Base-by-base conservation (phyloP, 331 rosid genomes). In the Spiraea crenata region DNA sequence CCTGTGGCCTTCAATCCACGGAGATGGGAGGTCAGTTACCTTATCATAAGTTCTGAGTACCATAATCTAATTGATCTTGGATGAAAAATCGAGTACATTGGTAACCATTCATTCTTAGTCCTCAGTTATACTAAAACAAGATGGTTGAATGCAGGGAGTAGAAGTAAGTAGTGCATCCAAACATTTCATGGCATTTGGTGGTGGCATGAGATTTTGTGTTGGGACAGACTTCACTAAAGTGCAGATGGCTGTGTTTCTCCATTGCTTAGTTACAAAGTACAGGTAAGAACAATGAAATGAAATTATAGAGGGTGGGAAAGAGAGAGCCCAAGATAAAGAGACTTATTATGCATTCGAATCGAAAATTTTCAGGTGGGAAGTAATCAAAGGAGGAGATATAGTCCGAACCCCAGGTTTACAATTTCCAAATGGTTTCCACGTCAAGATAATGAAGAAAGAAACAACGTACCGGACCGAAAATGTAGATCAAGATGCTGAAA, bases 101-200 rank as follows among this genome's bases (percentile, higher is more conserved):
- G 6, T 6, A 12, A 71, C 12, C 45, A 59, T 25, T 15, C 7
- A 46, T 46, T 57, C 38, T 44, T 25, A 49, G 63, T 42, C 35
- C 51, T 71, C 17, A 25, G 8, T 46, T 61, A 47, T 68, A 46
- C 56, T 49, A 16, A 5, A 15, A 25, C 31, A 59, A 3, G 46
- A 59, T 49, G 46, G 58, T 47, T 60, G 65, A 49, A 39, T 63
- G 49, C 77, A 95, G 99, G 90, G 89, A 70, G 58, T 79, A 67
- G 91, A 89, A 85, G 15, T 69, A 69, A 82, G 77, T 8, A 93
- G 92, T 71, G 90, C 82, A 40, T 67, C 87, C 42, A 95, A 85
- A 83, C 71, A 89, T 79, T 95, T 95, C 90, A 89, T 95, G 99
- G 99, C 97, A 72, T 95, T 95, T 40, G 99, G 99, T 60, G 99